Evolutionary conservation across 2,329 filamentous ascomycete species (phyloP), one percentile per base, ranked within the genome.

Genomic region (Fusarium kyushuense): DNA sequence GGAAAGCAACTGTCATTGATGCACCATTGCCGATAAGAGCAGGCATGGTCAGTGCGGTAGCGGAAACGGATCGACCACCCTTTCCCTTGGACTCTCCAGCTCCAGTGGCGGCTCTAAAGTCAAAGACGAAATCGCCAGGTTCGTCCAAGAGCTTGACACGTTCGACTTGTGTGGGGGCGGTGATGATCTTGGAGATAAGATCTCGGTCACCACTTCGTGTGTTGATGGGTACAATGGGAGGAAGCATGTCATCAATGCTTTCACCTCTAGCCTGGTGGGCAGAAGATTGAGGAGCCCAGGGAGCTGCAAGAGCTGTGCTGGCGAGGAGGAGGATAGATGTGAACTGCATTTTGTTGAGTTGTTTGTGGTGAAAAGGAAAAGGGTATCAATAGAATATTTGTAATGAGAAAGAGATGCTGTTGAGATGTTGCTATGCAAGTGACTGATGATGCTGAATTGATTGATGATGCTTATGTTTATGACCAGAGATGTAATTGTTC

Each of bases 111-210:
- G 41, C 41, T 13, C 42, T 63, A 30, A 63, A 63, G 48, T 63
- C 59, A 27, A 63, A 63, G 30, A 63, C 27, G 1, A 23, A 63
- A 6, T 63, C 59, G 11, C 59, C 59, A 3, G 58, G 59, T 1
- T 63, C 41, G 9, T 63, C 27, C 1, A 63, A 73, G 10, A 79
- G 71, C 53, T 69, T 72, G 71, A 74, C 62, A n/a, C 77, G 76
- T 5, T 79, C 76, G 23, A 55, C 58, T 29, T 77, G 74, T 0
- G 77, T 79, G 1, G 77, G 69, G 1, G 72, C 68, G 0, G 74
- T 76, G 23, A 76, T 47, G 51, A 77, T 71, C 56, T 75, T 74
- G 21, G 71, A 32, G 55, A 77, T 76, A 47, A 77, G 70, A 19
- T 72, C 68, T 19, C 41, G 30, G 46, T 77, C 65, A 23, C 70